These are phyloP conservation scores for Hymenoscyphus infarciens DNA, from an alignment of 2,329 filamentous ascomycete species.

Conservation along the genomic window DNA sequence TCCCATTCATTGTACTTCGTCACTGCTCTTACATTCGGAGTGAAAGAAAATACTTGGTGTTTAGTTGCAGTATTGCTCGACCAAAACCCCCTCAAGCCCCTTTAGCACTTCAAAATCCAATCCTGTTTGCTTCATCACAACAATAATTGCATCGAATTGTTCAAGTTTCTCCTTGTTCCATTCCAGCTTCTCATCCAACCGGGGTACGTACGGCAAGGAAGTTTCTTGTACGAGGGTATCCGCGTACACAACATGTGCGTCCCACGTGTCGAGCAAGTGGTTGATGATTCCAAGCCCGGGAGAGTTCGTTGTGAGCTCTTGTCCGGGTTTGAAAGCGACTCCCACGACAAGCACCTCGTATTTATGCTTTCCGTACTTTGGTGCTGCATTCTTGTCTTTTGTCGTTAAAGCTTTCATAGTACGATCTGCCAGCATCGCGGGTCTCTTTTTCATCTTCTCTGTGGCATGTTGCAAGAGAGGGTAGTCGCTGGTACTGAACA, in stretches of 20 bases:
- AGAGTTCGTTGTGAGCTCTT: slow-evolving; percentile 11
- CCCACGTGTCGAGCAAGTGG: neutral
- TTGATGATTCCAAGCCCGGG: slow-evolving; percentile 10
- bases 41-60: neutral
- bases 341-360: slow-evolving; percentile 13
- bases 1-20: too few relatives aligned
- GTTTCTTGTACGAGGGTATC: slow-evolving; percentile 4
- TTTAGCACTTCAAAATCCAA: neutral
- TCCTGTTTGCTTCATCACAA: neutral
- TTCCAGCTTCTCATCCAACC: neutral
- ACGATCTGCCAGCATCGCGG: slow-evolving; percentile 9
- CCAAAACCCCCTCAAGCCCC: neutral
- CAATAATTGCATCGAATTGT: slow-evolving; percentile 3
- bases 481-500: slow-evolving; percentile 46
- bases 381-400: neutral
- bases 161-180: neutral
- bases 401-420: neutral
- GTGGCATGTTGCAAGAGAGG: slow-evolving; percentile 40
- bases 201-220: neutral
- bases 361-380: neutral
- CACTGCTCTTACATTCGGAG: neutral
- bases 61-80: neutral
- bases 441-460: slow-evolving; percentile 10
- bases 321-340: slow-evolving; percentile 18
- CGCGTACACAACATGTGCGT: slow-evolving; percentile 1